Base-by-base conservation (phyloP, 371 early-diverging fungal genomes). In the Blakeslea trispora region DNA sequence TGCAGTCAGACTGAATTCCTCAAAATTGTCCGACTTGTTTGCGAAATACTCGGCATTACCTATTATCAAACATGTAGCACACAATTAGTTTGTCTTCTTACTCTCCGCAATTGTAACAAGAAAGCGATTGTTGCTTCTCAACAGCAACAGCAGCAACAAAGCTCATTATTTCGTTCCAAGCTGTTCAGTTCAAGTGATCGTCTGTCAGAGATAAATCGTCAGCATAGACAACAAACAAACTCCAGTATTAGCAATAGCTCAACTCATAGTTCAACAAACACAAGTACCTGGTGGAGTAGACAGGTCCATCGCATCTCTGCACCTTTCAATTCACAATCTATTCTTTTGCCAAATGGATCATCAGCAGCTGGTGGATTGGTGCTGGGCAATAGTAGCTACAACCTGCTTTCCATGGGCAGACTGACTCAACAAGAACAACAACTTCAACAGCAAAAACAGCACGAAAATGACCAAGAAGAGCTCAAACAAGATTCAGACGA, bases 41-140 rank as follows among this genome's bases (percentile, higher is more conserved):
- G 76, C 53, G 76, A 74, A 47, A 52, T 76, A 14, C 53, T 76
- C 0, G 80, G 75, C 5, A 62, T 75, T 31, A 72, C 75, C 3
- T 79, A 69, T 47, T 60, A 63, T 37, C 74, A 74, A 22, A 61
- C 61, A 24, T 45, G 64, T 0, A 39, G 40, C 49, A 52, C 64
- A 41, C 74, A 64, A 28, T 66, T 79, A 11, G 44, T 57, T 11
- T 75, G 79, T 52, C 56, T 78, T 21, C 44, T 78, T 35, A 73
- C 75, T 7, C 51, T 78, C n/a, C 65, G 69, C 19, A 71, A 77
- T 34, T 64, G 55, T 32, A 59, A 42, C 17, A 50, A 53, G 28
- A 55, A 66, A 19, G 50, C 49, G 17, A 55, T 35, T 18, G 31
- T 39, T 4, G 10, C 9, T 10, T 18, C 39, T 32, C 28, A 39